Base-by-base conservation (phyloP, 257 asterid genomes). In the Paraleonurus japonicus region DNA sequence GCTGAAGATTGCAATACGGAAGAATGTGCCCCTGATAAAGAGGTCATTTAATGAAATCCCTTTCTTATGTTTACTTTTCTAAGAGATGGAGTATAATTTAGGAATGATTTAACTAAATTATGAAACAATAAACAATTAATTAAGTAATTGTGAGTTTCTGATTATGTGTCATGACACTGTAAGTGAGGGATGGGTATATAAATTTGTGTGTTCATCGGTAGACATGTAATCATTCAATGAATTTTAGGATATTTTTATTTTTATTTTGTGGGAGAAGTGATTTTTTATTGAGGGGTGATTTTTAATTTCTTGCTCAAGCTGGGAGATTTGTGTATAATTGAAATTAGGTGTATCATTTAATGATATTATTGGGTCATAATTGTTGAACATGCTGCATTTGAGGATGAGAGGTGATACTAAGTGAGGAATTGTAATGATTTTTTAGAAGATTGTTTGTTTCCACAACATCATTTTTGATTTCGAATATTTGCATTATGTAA, bases 11-110 rank as follows among this genome's bases (percentile, higher is more conserved):
- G 99, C 83, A 91, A 91, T 63, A 66, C 77, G 20, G 99, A 94
- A 74, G 98, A 94, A 83, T 91, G 98, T 72, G 99, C 96, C 17
- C 97, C 96, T 1, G 96, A 94, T 30, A 94, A 94, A 80, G 98
- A 94, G 98, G 98, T 93, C 15, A 15, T n/a, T 35, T n/a, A n/a
- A n/a, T n/a, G n/a, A n/a, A n/a, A n/a, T n/a, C n/a, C 33, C 7
- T 39, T 65, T 33, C 11, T 43, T n/a, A 0, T 20, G 5, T 55
- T 35, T 32, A 32, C 4, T 63, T n/a, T n/a, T n/a, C n/a, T n/a
- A n/a, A n/a, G n/a, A n/a, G n/a, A n/a, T n/a, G n/a, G n/a, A n/a
- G n/a, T n/a, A n/a, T n/a, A n/a, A n/a, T n/a, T n/a, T n/a, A n/a
- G n/a, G n/a, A n/a, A n/a, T n/a, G n/a, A n/a, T n/a, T n/a, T n/a